These are phyloP conservation scores for Alisma plantagoaquatica DNA, from an alignment of 106 monocot species.

Conservation along the genomic window DNA sequence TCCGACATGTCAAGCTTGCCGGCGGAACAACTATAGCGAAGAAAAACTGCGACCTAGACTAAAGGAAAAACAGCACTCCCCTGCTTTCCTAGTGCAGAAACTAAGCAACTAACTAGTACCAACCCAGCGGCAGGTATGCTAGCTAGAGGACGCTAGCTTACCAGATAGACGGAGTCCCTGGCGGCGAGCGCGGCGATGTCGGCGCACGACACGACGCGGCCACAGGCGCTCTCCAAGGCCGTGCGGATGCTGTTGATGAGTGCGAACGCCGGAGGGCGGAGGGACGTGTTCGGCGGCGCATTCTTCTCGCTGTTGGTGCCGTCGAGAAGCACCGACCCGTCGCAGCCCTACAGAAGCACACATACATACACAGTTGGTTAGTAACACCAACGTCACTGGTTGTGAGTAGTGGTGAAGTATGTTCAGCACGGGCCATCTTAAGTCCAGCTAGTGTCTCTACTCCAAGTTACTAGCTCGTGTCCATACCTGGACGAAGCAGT, in stretches of 20 bases:
- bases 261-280: slow-evolving; percentile 29
- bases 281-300: slow-evolving; percentile 39
- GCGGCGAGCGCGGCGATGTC: slow-evolving; percentile 25
- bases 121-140: too few species aligned
- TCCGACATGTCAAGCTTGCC: too few species aligned
- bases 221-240: slow-evolving; percentile 12
- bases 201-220: slow-evolving; percentile 25
- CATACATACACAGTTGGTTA: neutral
- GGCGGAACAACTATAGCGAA: neutral
- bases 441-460: too few species aligned
- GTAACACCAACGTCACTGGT: too few species aligned
- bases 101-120: too few species aligned
- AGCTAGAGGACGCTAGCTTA: too few species aligned
- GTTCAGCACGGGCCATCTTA: too few species aligned
- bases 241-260: slow-evolving; percentile 12
- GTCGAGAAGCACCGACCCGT: slow-evolving; percentile 48
- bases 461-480: too few species aligned
- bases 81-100: too few species aligned
- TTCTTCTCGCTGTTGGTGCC: slow-evolving; percentile 50
- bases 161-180: slow-evolving; percentile 25
- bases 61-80: too few species aligned
- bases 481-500: slow-evolving; percentile 69
- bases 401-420: too few species aligned
- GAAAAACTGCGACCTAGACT: neutral
- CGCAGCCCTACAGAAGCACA: slow-evolving; percentile 31